Evolutionary conservation across 164 flowering plant genomes (phyloP).

Genomic region (Kingdonia uniflora): DNA sequence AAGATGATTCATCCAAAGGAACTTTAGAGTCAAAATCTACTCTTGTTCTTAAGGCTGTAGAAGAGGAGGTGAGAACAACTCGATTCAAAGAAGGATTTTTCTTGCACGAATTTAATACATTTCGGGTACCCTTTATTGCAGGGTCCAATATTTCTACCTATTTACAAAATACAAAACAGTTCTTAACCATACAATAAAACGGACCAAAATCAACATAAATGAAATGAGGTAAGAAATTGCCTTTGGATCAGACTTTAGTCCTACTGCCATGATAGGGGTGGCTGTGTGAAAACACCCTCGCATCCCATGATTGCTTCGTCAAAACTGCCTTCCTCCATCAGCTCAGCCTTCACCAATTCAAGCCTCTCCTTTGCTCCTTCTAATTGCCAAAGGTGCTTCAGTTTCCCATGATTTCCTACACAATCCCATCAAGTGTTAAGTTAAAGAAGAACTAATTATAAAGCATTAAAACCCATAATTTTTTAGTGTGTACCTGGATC

Average conservation of each 20-base stretch:
- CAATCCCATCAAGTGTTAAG: neutral
- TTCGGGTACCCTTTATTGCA: slow-evolving; percentile 73
- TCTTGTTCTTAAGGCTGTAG: slow-evolving; percentile 58
- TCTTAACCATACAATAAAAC: too few relatives aligned
- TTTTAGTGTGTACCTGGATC: slow-evolving; percentile 27
- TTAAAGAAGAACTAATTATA: too few relatives aligned
- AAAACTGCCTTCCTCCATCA: slow-evolving; percentile 64
- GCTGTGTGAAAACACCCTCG: slow-evolving; percentile 88
- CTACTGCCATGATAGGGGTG: slow-evolving; percentile 62
- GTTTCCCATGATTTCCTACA: slow-evolving; percentile 49
- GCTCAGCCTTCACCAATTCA: slow-evolving; percentile 52
- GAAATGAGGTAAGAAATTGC: too few relatives aligned
- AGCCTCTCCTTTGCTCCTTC: slow-evolving; percentile 86
- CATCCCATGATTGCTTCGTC: slow-evolving; percentile 66
- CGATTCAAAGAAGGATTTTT: slow-evolving; percentile 61
- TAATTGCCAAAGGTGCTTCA: slow-evolving; percentile 56
- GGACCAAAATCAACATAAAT: too few relatives aligned
- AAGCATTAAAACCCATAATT: too few relatives aligned
- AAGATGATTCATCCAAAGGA: slow-evolving; percentile 68
- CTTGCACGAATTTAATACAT: slow-evolving; percentile 73
- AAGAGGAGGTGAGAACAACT: slow-evolving; percentile 69
- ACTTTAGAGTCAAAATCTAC: slow-evolving; percentile 45
- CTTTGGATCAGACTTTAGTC: slow-evolving; percentile 51
- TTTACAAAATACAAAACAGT: too few relatives aligned
- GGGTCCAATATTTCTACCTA: slow-evolving; percentile 71